Conservation (phyloP, 139 green algal species). For the Coelastrella sp. region DNA sequence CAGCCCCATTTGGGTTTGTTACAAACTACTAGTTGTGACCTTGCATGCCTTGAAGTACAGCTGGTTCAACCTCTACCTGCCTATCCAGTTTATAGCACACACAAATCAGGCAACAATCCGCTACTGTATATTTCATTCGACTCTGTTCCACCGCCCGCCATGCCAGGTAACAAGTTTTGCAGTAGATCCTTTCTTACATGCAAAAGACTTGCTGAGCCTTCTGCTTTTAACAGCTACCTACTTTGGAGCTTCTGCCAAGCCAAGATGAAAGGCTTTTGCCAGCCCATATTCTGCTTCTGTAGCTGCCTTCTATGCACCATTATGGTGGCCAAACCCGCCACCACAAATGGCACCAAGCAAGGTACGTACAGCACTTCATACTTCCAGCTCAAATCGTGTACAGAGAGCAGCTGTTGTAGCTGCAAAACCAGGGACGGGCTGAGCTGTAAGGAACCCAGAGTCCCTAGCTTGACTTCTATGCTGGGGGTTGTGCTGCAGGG, state of each 20-base stretch:
- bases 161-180: neutral
- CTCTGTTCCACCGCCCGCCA: too few species aligned
- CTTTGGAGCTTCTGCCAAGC: conserved; percentile 5
- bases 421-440: conserved; percentile 38
- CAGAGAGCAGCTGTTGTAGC: conserved; percentile 29
- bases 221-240: neutral
- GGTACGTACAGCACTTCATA: conserved; percentile 63
- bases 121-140: too few species aligned
- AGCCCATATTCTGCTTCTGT: neutral
- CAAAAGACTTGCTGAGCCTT: neutral
- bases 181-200: neutral
- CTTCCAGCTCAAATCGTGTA: conserved; percentile 30
- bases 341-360: conserved; percentile 59
- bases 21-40: too few species aligned
- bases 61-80: too few species aligned
- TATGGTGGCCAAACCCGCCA: conserved; percentile 48
- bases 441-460: conserved; percentile 8
- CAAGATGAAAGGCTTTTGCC: conserved; percentile 33
- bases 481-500: neutral
- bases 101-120: too few species aligned
- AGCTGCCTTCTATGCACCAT: conserved; percentile 31
- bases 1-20: too few species aligned
- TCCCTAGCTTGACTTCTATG: neutral
- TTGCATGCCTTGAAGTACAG: too few species aligned
- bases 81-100: too few species aligned